These are phyloP conservation scores for Dimocarpus longan DNA, from an alignment of 345 rosid genomes.

Conservation along the genomic window DNA sequence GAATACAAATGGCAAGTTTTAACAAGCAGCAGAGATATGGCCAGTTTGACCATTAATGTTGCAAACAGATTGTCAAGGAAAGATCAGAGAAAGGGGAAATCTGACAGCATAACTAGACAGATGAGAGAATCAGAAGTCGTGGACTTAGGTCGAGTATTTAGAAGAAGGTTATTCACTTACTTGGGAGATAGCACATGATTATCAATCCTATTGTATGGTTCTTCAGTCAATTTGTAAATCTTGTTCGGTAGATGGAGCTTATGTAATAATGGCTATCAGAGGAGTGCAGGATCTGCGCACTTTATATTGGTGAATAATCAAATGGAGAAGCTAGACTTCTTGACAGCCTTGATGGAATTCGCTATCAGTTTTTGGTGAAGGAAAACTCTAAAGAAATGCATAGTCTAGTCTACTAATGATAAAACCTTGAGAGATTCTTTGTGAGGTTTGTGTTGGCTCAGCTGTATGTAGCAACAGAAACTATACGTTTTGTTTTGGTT, in stretches of 20 bases:
- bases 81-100: slow-evolving; percentile 29
- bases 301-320: background rate
- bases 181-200: slow-evolving; percentile 46
- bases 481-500: background rate
- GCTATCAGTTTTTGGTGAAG: background rate
- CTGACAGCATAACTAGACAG: slow-evolving; percentile 36
- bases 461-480: background rate
- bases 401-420: background rate
- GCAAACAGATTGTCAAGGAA: slow-evolving; percentile 66
- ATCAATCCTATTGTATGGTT: background rate
- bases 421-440: background rate
- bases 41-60: slow-evolving; percentile 66
- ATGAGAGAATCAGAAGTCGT: slow-evolving; percentile 62
- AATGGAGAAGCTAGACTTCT: slow-evolving; percentile 41
- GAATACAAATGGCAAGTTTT: slow-evolving; percentile 28
- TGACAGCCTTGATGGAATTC: slow-evolving; percentile 45
- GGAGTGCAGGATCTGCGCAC: background rate
- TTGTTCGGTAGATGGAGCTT: background rate
- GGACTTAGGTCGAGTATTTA: slow-evolving; percentile 66
- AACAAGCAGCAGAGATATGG: slow-evolving; percentile 78
- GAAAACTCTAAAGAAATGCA: background rate
- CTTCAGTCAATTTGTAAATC: background rate
- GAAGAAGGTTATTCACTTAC: slow-evolving; percentile 63
- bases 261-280: background rate
- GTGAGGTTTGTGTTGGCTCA: background rate